Evolutionary conservation across 176 grass and related monocot species (phyloP), one percentile per base, ranked within the genome.

Genomic region (Pharus latifolius): DNA sequence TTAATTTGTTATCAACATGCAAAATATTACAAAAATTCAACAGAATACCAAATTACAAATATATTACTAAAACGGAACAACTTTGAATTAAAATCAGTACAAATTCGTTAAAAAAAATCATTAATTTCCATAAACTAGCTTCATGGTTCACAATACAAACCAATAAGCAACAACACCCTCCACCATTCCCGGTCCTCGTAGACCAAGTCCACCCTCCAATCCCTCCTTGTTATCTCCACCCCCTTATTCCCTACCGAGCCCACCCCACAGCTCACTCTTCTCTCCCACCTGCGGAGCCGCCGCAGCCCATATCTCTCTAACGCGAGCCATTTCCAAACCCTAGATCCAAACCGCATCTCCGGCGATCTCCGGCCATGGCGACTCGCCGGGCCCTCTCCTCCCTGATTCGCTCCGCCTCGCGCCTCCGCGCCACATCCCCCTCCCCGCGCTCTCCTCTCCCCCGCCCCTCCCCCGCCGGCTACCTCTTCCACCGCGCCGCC

Each of bases 381-480:
- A 80, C 94, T 6, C 89, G 94, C 72, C 94, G 94, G 56, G 65
- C 88, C 49, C 81, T 80, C 26, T 83, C 94, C 12, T 92, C 84
- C 12, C 74, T 97, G 38, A 60, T 97, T 51, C 94, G 94, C 38
- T 85, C 81, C 40, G 60, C 77, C 16, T 77, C 72, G 23, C 65
- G 81, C 60, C 19, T 75, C 18, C 84, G 88, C 16, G 85, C 70
- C 14, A 72, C 87, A 2, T 84, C 91, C 0, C 91, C 87, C 4
- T 60, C 78, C 2, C 82, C 78, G 52, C 85, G 81, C 6, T 48
- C 84, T 15, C 60, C 89, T 7, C 63, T 78, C 50, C 69, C 85
- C 70, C 83, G 88, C 24, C 89, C 92, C 15, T 82, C 92, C 18
- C 80, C 92, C 5, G 72, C 83, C 8, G 83, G 83, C 8, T 87